Conservation (phyloP, 2,329 filamentous ascomycete genomes). For the Cladosporium sp. region DNA sequence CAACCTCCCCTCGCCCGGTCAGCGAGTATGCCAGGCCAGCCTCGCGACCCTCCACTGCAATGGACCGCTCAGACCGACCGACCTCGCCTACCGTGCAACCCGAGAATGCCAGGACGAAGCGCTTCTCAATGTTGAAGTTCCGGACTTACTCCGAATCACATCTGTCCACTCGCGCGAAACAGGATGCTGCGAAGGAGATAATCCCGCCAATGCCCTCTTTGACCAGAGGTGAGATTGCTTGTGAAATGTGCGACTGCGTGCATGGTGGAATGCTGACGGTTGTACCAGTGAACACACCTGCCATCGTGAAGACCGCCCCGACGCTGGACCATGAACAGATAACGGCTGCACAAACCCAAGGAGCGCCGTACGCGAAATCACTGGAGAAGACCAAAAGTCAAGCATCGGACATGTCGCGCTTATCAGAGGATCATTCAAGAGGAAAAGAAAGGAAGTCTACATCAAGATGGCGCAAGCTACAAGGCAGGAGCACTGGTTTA, state of each 20-base stretch:
- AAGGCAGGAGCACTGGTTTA: constrained; percentile 34
- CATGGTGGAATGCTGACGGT: background rate
- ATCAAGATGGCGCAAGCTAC: constrained; percentile 31
- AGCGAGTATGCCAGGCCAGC: constrained; percentile 22
- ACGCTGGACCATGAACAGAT: constrained; percentile 52
- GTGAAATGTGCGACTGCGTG: background rate
- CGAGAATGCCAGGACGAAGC: constrained; percentile 41
- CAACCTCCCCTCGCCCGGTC: constrained; percentile 14
- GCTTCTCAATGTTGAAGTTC: constrained; percentile 73
- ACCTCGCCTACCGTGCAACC: constrained; percentile 24
- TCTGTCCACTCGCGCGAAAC: constrained; percentile 72
- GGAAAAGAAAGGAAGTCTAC: constrained; percentile 26
- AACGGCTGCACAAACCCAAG: constrained; percentile 22
- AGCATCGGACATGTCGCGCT: constrained; percentile 16
- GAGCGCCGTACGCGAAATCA: constrained; percentile 30
- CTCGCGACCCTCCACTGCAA: constrained; percentile 28
- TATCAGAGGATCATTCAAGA: constrained; percentile 14
- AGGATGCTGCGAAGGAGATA: constrained; percentile 59
- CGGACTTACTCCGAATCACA: constrained; percentile 93
- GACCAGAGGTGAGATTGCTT: constrained; percentile 30
- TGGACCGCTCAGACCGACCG: constrained; percentile 28
- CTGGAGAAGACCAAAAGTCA: constrained; percentile 24
- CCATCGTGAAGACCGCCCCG: constrained; percentile 89
- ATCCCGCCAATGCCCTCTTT: constrained; percentile 46
- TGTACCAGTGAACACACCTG: constrained; percentile 42